A percentile compares a stretch with the other conserved stretches of the same genome.
These are phyloP conservation scores for Coprinopsis sp. DNA, from an alignment of 768 basidiomycete species.

Conservation along the genomic window DNA sequence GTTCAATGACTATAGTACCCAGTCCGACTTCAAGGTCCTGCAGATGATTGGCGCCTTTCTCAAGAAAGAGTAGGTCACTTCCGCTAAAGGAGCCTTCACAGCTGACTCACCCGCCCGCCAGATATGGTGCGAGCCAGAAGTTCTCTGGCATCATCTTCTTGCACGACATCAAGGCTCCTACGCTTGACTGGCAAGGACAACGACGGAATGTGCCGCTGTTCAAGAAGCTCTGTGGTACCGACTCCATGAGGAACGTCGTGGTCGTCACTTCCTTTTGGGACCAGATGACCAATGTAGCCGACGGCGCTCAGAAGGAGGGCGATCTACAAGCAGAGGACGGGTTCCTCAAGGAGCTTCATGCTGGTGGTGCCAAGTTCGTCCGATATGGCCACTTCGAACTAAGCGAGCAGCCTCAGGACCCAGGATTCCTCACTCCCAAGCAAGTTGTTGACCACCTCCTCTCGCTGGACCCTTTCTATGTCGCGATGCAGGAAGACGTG, in stretches of 20 bases:
- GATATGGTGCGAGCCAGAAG: neutral
- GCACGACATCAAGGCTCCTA: constrained; percentile 34
- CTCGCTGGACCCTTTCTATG: no score
- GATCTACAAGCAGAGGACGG: no score
- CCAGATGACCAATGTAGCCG: no score
- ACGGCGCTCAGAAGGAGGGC: no score
- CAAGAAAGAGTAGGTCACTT: constrained; percentile 6
- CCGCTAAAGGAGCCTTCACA: neutral
- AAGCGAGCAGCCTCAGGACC: no score
- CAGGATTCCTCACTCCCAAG: no score
- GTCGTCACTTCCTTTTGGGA: constrained; percentile 46
- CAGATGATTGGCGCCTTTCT: constrained; percentile 8
- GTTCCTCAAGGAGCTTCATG: no score
- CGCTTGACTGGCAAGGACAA: constrained; percentile 29
- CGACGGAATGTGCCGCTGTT: constrained; percentile 40
- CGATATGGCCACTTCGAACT: no score
- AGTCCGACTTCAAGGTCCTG: constrained; percentile 3
- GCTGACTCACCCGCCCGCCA: neutral
- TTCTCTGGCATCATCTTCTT: constrained; percentile 34
- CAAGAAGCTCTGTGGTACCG: constrained; percentile 38
- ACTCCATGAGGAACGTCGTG: constrained; percentile 37
- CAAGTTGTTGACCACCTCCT: no score
- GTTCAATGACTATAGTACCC: neutral
- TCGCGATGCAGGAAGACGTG: no score
- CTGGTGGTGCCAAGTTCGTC: no score